Evolutionary conservation across 163 green algal genomes (phyloP), one percentile per base, ranked within the genome.

Genomic region (Chloroidium sp.): DNA sequence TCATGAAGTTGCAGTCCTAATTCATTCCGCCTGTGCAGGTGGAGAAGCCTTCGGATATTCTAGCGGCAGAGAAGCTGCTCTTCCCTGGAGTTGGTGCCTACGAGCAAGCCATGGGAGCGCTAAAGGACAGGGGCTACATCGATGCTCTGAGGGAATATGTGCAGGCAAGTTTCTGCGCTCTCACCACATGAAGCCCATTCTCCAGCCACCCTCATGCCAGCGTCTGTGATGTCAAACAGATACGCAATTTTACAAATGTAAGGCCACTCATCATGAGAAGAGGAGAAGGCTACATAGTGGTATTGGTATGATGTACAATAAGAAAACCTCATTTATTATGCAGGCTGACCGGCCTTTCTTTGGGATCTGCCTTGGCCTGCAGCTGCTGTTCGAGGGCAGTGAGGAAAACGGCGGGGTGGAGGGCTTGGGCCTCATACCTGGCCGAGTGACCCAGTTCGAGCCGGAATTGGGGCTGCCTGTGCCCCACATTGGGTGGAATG

Each of bases 401-500:
- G 92, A 97, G 59, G 96, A 99, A 88, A 96, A 89, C 77, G 95
- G 95, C 14, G 95, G 94, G 59, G 90, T 94, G 67, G 92, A 98
- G 85, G 96, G 96, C 0, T 84, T 99, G 62, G 95, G 93, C 10
- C 75, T 99, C 62, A 93, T 99, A 74, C 91, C 91, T 67, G 84
- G 96, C 80, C 80, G 13, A 1, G 90, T 97, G 6, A 78, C 61
- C 10, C 82, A 87, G 74, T 97, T 97, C 85, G 80, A 93, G 68
- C 75, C 80, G 1, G 76, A 61, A 0, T 81, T 87, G 8, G 94
- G 92, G 3, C 85, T 98, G 75, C 94, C 93, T 0, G 95, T 99
- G 79, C 96, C 96, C n/a, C 96, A 98, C 88, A 99, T 99, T 62
- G 96, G 96, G 10, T 99, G 96, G 96, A 99, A 98, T 78, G 78